Base-by-base conservation (phyloP, 495 filamentous ascomycete species). In the Pseudomonodictys pantanalensis region DNA sequence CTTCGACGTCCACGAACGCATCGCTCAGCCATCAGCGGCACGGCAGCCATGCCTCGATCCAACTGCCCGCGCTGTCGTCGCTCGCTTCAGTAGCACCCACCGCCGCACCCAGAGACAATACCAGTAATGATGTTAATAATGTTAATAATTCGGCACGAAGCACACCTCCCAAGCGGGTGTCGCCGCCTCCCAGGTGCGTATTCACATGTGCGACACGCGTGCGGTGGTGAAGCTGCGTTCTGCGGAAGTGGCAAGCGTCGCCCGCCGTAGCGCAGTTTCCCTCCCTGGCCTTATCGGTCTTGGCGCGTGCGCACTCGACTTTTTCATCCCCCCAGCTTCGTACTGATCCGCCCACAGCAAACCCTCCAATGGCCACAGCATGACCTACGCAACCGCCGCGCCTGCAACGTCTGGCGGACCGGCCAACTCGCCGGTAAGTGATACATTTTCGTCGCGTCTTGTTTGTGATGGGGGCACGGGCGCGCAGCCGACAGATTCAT, bases 381-480 rank as follows among this genome's bases (percentile, higher is more conserved):
- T 82, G 74, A 82, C 72, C 54, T 86, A 85, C 69, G 75, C 82
- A 50, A 83, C 82, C 35, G 82, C 85, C 9, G 86, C 86, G 23
- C 85, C 85, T 8, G 86, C 87, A 26, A 86, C 85, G 0, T 81
- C 80, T 44, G 86, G 82, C 60, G 84, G 84, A 44, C 81, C 83
- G 64, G 82, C 81, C 26, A 86, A 82, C 58, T 82, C 79, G 57
- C 78, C 85, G 62, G 88, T 90, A 76, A 81, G 86, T 79, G 35
- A n/a, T n/a, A n/a, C n/a, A n/a, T 48, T 26, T 32, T 41, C 47
- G 25, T 52, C 18, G 45, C 41, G 51, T 35, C 48, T 24, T 52
- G 26, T 26, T 35, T 28, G 17, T 39, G 28, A 3, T 44, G 23
- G 25, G 17, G 11, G 1, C 10, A 29, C 42, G 1, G 15, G 12